Conservation (phyloP, 768 basidiomycete genomes). For the Candolleomyces aberdarensis region DNA sequence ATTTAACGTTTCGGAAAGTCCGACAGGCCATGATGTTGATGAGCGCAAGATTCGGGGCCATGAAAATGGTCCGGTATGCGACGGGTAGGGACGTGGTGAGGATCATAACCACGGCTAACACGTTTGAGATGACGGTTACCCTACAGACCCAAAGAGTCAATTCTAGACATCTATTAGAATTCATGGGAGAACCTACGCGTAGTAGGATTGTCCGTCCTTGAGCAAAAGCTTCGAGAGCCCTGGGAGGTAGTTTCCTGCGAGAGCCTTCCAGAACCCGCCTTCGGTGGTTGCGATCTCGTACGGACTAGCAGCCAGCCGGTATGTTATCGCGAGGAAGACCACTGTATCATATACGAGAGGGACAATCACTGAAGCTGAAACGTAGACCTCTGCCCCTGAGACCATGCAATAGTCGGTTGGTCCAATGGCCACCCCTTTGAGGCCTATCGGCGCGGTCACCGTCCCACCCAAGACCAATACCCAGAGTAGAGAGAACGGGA, state of each 20-base stretch:
- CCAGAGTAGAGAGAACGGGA: slow-evolving; percentile 28
- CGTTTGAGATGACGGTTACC: slow-evolving; percentile 4
- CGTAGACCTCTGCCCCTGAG: slow-evolving; percentile 12
- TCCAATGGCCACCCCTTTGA: slow-evolving; percentile 17
- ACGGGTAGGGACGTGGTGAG: background rate
- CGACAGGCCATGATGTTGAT: slow-evolving; percentile 8
- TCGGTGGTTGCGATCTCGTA: background rate
- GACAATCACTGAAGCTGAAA: slow-evolving; percentile 16
- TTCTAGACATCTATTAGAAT: too few relatives aligned
- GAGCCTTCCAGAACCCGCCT: slow-evolving; percentile 6
- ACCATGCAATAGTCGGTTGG: slow-evolving; percentile 22
- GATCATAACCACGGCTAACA: slow-evolving; percentile 6
- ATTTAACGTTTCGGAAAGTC: background rate
- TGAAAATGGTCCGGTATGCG: slow-evolving; percentile 2
- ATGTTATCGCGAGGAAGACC: slow-evolving; percentile 30
- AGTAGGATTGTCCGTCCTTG: slow-evolving; percentile 29
- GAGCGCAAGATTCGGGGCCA: slow-evolving; percentile 2
- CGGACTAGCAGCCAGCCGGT: slow-evolving; percentile 17
- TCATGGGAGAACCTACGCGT: slow-evolving; percentile 22
- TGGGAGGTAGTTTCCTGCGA: slow-evolving; percentile 24
- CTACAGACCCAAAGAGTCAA: background rate
- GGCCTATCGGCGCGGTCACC: slow-evolving; percentile 21
- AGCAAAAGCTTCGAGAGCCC: slow-evolving; percentile 21
- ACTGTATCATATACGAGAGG: slow-evolving; percentile 24
- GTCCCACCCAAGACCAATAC: slow-evolving; percentile 23